These are phyloP conservation scores for Casuarina glauca DNA, from an alignment of 306 rosid genomes.

Conservation along the genomic window DNA sequence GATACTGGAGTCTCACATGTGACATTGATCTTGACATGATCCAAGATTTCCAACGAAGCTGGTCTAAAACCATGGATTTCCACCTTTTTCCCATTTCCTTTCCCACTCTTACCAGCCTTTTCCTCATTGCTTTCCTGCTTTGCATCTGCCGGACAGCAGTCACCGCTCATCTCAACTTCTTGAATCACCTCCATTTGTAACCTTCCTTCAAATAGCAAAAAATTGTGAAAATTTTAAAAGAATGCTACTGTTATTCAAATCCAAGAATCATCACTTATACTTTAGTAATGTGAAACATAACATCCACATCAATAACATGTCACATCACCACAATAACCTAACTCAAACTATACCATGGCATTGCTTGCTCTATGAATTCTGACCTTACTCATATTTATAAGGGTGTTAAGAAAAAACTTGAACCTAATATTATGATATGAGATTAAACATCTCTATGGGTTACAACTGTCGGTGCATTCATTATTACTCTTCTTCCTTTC, in stretches of 20 bases:
- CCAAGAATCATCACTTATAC: too few relatives aligned
- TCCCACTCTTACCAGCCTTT: constrained; percentile 10
- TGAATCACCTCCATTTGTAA: constrained; percentile 52
- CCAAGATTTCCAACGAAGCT: constrained; percentile 50
- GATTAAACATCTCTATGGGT: too few relatives aligned
- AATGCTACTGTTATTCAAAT: background rate
- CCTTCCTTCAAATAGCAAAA: constrained; percentile 29
- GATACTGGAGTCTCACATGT: constrained; percentile 57
- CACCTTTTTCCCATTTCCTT: constrained; percentile 1
- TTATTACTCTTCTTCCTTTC: too few relatives aligned
- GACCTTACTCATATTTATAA: too few relatives aligned
- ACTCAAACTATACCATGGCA: too few relatives aligned
- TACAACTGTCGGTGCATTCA: too few relatives aligned
- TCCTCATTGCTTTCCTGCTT: constrained; percentile 20
- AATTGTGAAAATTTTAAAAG: background rate
- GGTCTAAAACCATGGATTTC: constrained; percentile 33
- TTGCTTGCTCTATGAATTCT: too few relatives aligned
- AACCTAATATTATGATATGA: too few relatives aligned
- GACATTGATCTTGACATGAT: constrained; percentile 59
- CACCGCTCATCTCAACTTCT: constrained; percentile 60
- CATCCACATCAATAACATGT: too few relatives aligned
- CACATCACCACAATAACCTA: too few relatives aligned
- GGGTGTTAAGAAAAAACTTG: too few relatives aligned
- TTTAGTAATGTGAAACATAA: too few relatives aligned
- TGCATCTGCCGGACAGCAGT: constrained; percentile 27